Evolutionary conservation across 2,329 filamentous ascomycete genomes (phyloP).

Genomic region (Scedosporium apiospermum): DNA sequence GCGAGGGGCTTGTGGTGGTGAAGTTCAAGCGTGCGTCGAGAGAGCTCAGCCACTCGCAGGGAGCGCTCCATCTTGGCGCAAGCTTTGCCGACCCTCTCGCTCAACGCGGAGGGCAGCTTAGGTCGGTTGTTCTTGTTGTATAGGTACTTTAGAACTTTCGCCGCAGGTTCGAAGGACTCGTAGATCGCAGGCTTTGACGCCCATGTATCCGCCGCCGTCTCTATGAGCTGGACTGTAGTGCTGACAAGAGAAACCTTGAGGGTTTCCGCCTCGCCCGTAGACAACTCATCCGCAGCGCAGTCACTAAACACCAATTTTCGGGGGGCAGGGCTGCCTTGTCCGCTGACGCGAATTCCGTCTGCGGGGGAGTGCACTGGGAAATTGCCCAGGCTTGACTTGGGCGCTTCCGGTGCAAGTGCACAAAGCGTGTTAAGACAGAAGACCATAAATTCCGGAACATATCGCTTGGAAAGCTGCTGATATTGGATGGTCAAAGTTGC

Average conservation of each 20-base stretch:
- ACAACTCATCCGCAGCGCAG: constrained; percentile 31
- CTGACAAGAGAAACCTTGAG: constrained; percentile 50
- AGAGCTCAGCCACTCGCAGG: constrained; percentile 51
- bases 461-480: constrained; percentile 73
- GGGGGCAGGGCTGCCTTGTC: constrained; percentile 27
- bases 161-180: constrained; percentile 65
- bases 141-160: constrained; percentile 52
- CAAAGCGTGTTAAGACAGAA: constrained; percentile 68
- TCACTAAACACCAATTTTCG: constrained; percentile 53
- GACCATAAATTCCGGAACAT: constrained; percentile 79
- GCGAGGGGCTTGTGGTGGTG: constrained; percentile 83
- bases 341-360: constrained; percentile 38
- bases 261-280: constrained; percentile 15
- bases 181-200: constrained; percentile 60
- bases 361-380: constrained; percentile 54
- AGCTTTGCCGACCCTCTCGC: constrained; percentile 30
- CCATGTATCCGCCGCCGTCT: constrained; percentile 65
- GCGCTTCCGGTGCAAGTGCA: constrained; percentile 50
- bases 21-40: constrained; percentile 71
- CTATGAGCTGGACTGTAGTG: constrained; percentile 56
- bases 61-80: constrained; percentile 39
- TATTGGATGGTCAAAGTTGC: constrained; percentile 72
- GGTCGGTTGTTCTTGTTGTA: constrained; percentile 38
- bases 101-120: constrained; percentile 37
- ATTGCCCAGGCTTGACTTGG: constrained; percentile 34